Conservation (phyloP, 129 eudicot species). For the Lonicera japonica region DNA sequence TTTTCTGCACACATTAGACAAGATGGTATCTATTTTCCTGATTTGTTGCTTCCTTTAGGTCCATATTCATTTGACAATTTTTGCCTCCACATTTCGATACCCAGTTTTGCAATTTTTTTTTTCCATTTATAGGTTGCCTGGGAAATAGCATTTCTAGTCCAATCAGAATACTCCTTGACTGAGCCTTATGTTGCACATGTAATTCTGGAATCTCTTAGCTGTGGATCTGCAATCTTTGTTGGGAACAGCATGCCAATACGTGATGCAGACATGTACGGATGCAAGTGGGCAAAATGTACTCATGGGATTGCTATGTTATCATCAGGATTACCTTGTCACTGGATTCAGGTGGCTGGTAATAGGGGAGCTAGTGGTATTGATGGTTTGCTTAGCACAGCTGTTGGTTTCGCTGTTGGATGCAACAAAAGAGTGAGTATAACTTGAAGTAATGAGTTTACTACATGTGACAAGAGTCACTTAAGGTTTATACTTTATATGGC, state of each 20-base stretch:
- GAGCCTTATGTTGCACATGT: conserved; percentile 78
- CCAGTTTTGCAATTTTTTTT: neutral
- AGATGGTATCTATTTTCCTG: conserved; percentile 37
- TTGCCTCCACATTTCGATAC: neutral
- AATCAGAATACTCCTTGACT: conserved; percentile 61
- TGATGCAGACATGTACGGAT: conserved; percentile 81
- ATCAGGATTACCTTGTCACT: conserved; percentile 53
- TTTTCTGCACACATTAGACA: conserved; percentile 45
- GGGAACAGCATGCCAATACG: conserved; percentile 98
- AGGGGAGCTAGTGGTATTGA: conserved; percentile 99
- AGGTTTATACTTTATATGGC: neutral
- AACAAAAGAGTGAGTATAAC: conserved; percentile 61
- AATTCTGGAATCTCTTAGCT: conserved; percentile 41
- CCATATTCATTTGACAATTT: neutral
- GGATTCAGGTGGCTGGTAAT: conserved; percentile 67
- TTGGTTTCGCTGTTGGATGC: conserved; percentile 90
- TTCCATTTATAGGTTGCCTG: conserved; percentile 49
- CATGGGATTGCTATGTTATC: conserved; percentile 19
- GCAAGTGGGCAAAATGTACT: conserved; percentile 31
- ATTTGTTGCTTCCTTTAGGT: neutral
- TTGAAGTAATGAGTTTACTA: neutral
- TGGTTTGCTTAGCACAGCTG: conserved; percentile 87
- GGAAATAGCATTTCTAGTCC: conserved; percentile 61
- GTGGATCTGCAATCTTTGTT: conserved; percentile 61
- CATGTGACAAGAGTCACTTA: neutral